A percentile compares a stretch with the other conserved stretches of the same genome.
Conservation (phyloP, 2,329 filamentous ascomycete species). For the Tolypocladium capitatum region DNA sequence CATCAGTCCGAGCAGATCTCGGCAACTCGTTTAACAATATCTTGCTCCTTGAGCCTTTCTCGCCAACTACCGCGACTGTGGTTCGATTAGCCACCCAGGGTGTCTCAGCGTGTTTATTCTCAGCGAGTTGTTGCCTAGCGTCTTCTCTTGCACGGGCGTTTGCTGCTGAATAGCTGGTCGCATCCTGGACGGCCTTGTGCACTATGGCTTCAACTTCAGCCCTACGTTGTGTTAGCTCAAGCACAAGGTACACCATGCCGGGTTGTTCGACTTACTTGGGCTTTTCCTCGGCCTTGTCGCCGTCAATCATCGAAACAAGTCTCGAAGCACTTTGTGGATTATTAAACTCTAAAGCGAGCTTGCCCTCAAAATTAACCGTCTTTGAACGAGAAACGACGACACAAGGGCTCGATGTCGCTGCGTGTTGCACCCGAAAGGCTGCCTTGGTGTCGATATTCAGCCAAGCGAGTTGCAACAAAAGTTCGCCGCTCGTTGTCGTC, state of each 20-base stretch:
- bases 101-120: not conserved
- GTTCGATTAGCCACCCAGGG: not conserved
- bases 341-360: conserved; percentile 11
- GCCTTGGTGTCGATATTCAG: conserved; percentile 2
- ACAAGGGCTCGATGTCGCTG: conserved; percentile 6
- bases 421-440: conserved; percentile 5
- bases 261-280: conserved; percentile 5
- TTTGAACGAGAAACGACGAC: conserved; percentile 11
- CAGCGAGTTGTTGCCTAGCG: too few species aligned
- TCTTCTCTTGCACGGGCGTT: not conserved
- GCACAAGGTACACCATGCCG: not conserved
- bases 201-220: not conserved
- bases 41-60: not conserved
- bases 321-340: not conserved
- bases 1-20: not conserved
- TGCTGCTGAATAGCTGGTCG: not conserved
- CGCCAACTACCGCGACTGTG: not conserved
- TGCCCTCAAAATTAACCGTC: not conserved
- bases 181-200: conserved; percentile 2
- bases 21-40: conserved; percentile 1
- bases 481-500: not conserved
- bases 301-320: not conserved
- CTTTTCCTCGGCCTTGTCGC: not conserved
- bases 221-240: not conserved
- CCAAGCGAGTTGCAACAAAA: conserved; percentile 1